Evolutionary conservation across 805 yeast genomes (phyloP), one percentile per base, ranked within the genome.

Genomic region (Kuraishia hungarica): DNA sequence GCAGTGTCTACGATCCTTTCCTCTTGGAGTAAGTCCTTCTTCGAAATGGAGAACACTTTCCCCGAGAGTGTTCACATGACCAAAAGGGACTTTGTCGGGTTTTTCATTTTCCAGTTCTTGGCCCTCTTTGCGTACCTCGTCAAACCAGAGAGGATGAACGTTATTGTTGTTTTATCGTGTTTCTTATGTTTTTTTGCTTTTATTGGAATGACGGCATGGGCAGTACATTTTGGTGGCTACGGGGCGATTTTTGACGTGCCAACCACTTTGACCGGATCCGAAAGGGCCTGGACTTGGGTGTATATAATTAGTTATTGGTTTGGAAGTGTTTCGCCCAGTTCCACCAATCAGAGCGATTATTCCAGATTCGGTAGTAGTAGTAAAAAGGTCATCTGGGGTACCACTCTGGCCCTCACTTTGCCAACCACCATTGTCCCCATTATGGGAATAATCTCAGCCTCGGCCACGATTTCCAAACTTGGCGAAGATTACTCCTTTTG

Each of bases 381-480:
- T 20, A 54, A 58, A 53, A 54, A 58, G n/a, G 55, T 58, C 10
- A 50, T 52, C 13, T 35, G 43, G 19, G 78, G 78, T 20, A 73
- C 69, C 51, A 60, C 68, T 15, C 52, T 71, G 19, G 64, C 78
- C 0, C 65, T 72, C 51, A 56, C 74, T 46, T 43, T 52, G 50
- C 46, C 46, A 28, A 49, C 50, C 50, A 52, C 46, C 39, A 24
- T 52, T 3, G 73, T 78, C 24, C 81, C 82, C 19, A 60, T 78
- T 24, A 70, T 78, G 62, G 82, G 82, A 11, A 60, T 77, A 26
- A 56, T 78, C 47, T 70, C 75, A 11, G 75, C 82, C 4, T 74
- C 77, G 39, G 76, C 80, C 2, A 66, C 76, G 26, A 57, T 67
- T 24, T 68, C 67, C n/a, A 60, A 70, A 5, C 75, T 71, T 56